Evolutionary conservation across 495 filamentous ascomycete species (phyloP).

Genomic region (Daldinia bambusicola): DNA sequence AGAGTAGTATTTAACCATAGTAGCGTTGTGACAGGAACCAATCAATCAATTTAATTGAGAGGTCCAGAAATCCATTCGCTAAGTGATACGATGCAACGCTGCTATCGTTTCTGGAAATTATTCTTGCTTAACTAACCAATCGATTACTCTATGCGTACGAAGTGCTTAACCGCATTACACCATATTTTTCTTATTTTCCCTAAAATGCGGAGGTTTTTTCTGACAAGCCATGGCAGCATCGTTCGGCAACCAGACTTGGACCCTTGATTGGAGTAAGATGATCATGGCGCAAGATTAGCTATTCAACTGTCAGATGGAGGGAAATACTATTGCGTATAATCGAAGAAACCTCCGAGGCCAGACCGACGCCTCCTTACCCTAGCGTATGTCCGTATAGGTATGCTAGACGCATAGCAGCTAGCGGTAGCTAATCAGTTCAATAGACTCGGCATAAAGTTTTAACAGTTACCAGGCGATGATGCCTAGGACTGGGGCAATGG

Average conservation of each 20-base stretch:
- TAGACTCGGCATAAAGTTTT: neutral
- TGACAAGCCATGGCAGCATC: slow-evolving; percentile 29
- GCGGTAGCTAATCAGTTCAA: slow-evolving; percentile 13
- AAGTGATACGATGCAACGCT: slow-evolving; percentile 39
- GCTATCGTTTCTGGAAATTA: slow-evolving; percentile 42
- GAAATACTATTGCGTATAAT: slow-evolving; percentile 36
- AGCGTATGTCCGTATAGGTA: slow-evolving; percentile 8
- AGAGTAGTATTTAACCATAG: slow-evolving; percentile 38
- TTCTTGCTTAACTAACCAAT: slow-evolving; percentile 33
- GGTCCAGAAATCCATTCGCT: slow-evolving; percentile 31
- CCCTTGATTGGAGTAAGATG: slow-evolving; percentile 27
- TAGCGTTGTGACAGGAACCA: slow-evolving; percentile 28
- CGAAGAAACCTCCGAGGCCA: slow-evolving; percentile 37
- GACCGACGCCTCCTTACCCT: slow-evolving; percentile 18
- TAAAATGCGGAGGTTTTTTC: slow-evolving; percentile 38
- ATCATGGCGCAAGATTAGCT: slow-evolving; percentile 43
- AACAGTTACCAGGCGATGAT: slow-evolving; percentile 10
- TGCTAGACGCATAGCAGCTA: neutral
- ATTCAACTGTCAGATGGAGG: slow-evolving; percentile 28
- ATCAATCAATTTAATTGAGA: slow-evolving; percentile 41
- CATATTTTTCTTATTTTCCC: slow-evolving; percentile 37
- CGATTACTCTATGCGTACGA: neutral
- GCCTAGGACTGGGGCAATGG: slow-evolving; percentile 2
- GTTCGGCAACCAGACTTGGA: slow-evolving; percentile 15
- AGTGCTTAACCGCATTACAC: slow-evolving; percentile 10